phyloP scores from a whole-genome alignment of 1,284 basidiomycete genomes.

The Pseudozyma thailandica region DNA sequence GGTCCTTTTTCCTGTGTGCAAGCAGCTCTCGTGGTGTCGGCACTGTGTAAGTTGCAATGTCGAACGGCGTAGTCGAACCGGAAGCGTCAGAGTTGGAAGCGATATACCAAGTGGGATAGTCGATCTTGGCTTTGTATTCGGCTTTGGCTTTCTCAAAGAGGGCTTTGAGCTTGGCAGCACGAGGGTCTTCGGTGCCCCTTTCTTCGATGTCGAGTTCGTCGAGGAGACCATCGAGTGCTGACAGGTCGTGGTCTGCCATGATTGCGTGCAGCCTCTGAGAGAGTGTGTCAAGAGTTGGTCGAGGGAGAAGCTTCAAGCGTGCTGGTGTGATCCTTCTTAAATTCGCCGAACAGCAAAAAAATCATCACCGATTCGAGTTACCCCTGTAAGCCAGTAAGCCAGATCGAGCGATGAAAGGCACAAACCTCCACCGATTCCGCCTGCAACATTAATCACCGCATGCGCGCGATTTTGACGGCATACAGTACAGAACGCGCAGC shows the following conservation, averaged over 20 bases:
- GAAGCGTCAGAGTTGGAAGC: conserved; percentile 1
- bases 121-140: conserved; percentile 40
- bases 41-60: conserved; percentile 1
- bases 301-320: not conserved
- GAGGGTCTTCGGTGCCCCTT: conserved; percentile 22
- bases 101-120: conserved; percentile 28
- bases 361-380: conserved; percentile 27
- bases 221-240: conserved; percentile 31
- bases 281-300: too few relatives aligned
- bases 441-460: too few relatives aligned
- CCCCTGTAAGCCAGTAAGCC: too few relatives aligned
- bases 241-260: conserved; percentile 36
- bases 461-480: not conserved
- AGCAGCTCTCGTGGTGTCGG: conserved; percentile 18
- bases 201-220: conserved; percentile 40
- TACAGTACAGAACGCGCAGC: conserved; percentile 9
- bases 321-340: not conserved
- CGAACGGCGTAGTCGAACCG: conserved; percentile 1
- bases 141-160: conserved; percentile 40
- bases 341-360: conserved; percentile 7
- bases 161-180: conserved; percentile 34
- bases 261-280: not conserved
- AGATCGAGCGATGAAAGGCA: not conserved
- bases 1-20: conserved; percentile 4
- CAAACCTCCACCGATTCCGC: not conserved